phyloP scores from a whole-genome alignment of 495 filamentous ascomycete species.

The Schizothecium vesticola region DNA sequence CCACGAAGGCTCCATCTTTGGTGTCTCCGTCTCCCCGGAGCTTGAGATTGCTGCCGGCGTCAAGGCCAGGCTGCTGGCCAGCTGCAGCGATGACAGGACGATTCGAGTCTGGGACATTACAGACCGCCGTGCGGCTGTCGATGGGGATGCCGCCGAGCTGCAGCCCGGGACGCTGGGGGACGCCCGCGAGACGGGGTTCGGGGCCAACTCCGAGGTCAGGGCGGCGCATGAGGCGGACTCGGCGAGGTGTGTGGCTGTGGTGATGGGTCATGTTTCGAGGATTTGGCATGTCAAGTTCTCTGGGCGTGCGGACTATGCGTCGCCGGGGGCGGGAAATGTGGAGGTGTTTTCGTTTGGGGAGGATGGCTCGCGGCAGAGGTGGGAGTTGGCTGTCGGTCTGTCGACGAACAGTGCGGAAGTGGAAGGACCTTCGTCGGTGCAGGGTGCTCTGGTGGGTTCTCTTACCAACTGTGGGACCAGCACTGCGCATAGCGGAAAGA shows the following conservation, averaged over 20 bases:
- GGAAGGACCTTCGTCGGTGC: neutral
- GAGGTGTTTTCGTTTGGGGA: constrained; percentile 71
- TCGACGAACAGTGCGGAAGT: neutral
- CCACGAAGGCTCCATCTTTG: constrained; percentile 92
- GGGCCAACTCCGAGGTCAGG: constrained; percentile 25
- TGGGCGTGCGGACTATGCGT: constrained; percentile 12
- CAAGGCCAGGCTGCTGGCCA: constrained; percentile 61
- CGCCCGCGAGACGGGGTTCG: constrained; percentile 49
- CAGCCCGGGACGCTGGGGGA: constrained; percentile 14
- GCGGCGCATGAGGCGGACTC: constrained; percentile 16
- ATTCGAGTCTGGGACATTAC: constrained; percentile 83
- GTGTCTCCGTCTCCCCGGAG: constrained; percentile 66
- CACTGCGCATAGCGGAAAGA: constrained; percentile 72
- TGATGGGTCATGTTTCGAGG: constrained; percentile 79
- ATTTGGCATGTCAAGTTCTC: constrained; percentile 80
- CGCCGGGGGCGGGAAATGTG: constrained; percentile 11
- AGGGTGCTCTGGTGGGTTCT: constrained; percentile 17
- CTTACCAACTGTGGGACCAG: constrained; percentile 50
- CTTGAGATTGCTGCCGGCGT: constrained; percentile 35
- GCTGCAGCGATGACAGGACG: constrained; percentile 93
- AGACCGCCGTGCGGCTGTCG: constrained; percentile 19
- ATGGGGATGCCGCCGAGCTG: constrained; percentile 7
- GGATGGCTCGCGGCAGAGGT: constrained; percentile 66
- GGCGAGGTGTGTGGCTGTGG: constrained; percentile 51
- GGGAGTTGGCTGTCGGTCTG: constrained; percentile 49